Evolutionary conservation across 2,329 filamentous ascomycete species (phyloP).

Genomic region (Diaporthe australafricana): DNA sequence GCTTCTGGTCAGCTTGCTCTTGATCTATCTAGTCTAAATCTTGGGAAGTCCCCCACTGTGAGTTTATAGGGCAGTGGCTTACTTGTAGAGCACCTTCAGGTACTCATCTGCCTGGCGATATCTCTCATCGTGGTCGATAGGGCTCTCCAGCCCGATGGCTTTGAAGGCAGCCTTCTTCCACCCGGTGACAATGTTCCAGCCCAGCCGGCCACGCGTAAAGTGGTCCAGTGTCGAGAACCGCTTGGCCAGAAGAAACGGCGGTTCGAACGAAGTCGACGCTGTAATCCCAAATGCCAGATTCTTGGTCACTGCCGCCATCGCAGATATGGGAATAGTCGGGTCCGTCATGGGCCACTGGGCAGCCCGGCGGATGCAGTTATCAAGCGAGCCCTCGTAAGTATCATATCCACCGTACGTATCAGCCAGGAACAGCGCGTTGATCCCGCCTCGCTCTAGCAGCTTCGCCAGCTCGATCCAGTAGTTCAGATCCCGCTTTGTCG

Average conservation of each 20-base stretch:
- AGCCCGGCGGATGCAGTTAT: slow-evolving; percentile 70
- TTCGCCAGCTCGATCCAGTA: slow-evolving; percentile 76
- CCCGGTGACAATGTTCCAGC: slow-evolving; percentile 76
- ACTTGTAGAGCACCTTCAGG: slow-evolving; percentile 66
- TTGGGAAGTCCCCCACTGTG: no score
- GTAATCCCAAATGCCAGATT: slow-evolving; percentile 73
- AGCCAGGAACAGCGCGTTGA: slow-evolving; percentile 74
- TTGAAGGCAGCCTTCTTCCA: slow-evolving; percentile 71
- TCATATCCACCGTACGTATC: slow-evolving; percentile 75
- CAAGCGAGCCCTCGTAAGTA: slow-evolving; percentile 69
- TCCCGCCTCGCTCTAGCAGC: slow-evolving; percentile 69
- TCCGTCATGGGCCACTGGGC: slow-evolving; percentile 76
- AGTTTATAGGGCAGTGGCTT: neutral
- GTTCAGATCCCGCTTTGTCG: slow-evolving; percentile 68
- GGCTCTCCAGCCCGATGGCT: slow-evolving; percentile 64
- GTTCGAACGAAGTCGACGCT: slow-evolving; percentile 71
- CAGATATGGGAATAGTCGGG: slow-evolving; percentile 71
- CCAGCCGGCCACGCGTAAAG: slow-evolving; percentile 69
- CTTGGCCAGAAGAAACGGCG: slow-evolving; percentile 71
- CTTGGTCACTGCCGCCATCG: slow-evolving; percentile 76
- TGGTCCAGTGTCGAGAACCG: slow-evolving; percentile 73
- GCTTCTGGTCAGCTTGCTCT: neutral
- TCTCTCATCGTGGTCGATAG: slow-evolving; percentile 65
- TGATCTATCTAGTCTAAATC: no score
- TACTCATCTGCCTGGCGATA: slow-evolving; percentile 67